phyloP scores from a whole-genome alignment of 225 moss, liverwort and hornwort species.

The Bryoerythrophyllum caledonicum region DNA sequence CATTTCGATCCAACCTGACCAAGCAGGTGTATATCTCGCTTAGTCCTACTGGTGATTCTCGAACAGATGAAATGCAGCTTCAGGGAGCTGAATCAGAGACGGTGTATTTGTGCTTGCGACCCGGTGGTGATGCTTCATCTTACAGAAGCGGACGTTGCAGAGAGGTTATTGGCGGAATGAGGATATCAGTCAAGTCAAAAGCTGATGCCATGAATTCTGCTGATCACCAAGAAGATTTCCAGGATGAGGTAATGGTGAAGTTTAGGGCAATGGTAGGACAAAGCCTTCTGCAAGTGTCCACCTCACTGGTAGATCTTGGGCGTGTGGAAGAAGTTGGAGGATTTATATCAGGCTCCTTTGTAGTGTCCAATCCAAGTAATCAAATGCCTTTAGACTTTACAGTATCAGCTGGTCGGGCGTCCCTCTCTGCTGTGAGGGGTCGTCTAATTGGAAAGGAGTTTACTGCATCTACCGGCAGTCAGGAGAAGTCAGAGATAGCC shows the following conservation, averaged over 20 bases:
- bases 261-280: conserved; percentile 78
- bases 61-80: conserved; percentile 74
- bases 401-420: conserved; percentile 57
- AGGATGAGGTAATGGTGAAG: conserved; percentile 94
- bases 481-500: conserved; percentile 58
- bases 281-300: conserved; percentile 86
- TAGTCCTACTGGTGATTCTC: conserved; percentile 47
- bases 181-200: conserved; percentile 59
- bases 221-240: conserved; percentile 44
- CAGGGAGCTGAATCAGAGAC: conserved; percentile 49
- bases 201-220: conserved; percentile 23
- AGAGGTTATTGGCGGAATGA: conserved; percentile 92
- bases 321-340: conserved; percentile 77
- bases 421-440: conserved; percentile 67
- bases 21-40: conserved; percentile 82
- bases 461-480: conserved; percentile 39
- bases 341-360: conserved; percentile 72
- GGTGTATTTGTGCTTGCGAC: conserved; percentile 79
- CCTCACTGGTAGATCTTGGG: conserved; percentile 82
- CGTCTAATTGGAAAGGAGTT: conserved; percentile 65
- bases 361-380: conserved; percentile 80
- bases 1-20: conserved; percentile 84
- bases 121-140: conserved; percentile 82
- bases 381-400: conserved; percentile 78
- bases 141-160: conserved; percentile 84